Conservation (phyloP, 768 basidiomycete species). For the Tremella mesenterica region DNA sequence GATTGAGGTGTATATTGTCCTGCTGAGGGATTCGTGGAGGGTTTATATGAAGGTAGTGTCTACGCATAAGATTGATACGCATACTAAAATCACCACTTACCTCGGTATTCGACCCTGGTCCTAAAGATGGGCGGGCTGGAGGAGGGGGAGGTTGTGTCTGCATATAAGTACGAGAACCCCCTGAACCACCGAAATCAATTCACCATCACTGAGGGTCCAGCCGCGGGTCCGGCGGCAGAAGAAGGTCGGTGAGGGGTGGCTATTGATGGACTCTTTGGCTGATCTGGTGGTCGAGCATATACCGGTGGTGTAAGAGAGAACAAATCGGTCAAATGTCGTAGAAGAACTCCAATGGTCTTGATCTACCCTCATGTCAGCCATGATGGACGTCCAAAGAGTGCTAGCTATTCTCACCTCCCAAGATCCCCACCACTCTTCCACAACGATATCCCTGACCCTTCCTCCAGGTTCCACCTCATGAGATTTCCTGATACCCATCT, state of each 20-base stretch:
- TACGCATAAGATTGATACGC: not conserved
- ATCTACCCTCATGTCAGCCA: conserved; percentile 50
- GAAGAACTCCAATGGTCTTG: conserved; percentile 62
- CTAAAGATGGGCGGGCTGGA: conserved; percentile 16
- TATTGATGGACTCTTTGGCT: conserved; percentile 3
- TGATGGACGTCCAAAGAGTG: not conserved
- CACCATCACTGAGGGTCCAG: conserved; percentile 4
- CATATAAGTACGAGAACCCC: too few relatives aligned
- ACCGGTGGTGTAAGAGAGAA: conserved; percentile 84
- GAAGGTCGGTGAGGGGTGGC: conserved; percentile 7
- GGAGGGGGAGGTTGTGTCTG: conserved; percentile 16
- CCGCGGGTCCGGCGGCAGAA: not conserved
- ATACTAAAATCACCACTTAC: conserved; percentile 5
- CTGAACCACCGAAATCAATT: not conserved
- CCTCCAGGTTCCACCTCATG: conserved; percentile 56
- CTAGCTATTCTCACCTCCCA: conserved; percentile 67
- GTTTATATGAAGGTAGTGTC: conserved; percentile 34
- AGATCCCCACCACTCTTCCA: conserved; percentile 70
- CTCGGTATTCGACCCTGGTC: conserved; percentile 6
- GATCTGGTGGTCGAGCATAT: conserved; percentile 61
- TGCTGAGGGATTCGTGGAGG: conserved; percentile 40
- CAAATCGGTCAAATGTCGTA: conserved; percentile 67
- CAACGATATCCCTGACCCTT: conserved; percentile 60
- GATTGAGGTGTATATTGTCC: conserved; percentile 33
- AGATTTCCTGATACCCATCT: conserved; percentile 77